Percentiles rank a stretch among this genome's conserved stretches.
Evolutionary conservation across 2,329 filamentous ascomycete species (phyloP).

Genomic region (Metarhizium robertsii): DNA sequence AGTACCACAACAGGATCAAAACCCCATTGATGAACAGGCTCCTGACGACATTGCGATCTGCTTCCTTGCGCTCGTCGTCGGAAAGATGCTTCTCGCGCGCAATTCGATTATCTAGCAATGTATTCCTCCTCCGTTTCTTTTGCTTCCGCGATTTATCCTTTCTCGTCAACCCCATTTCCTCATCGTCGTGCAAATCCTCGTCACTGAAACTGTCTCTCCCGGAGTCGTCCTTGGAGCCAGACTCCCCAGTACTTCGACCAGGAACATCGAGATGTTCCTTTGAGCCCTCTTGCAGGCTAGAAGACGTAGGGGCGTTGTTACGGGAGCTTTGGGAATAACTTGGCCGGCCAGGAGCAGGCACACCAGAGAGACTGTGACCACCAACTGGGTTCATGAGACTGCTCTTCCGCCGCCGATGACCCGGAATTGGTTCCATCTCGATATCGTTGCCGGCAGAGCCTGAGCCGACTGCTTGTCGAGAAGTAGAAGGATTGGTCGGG

Average conservation of each 20-base stretch:
- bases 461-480: slow-evolving; percentile 6
- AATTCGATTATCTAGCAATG: slow-evolving; percentile 60
- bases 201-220: slow-evolving; percentile 54
- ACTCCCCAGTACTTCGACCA: slow-evolving; percentile 14
- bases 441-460: slow-evolving; percentile 29
- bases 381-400: slow-evolving; percentile 37
- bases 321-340: slow-evolving; percentile 2
- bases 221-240: slow-evolving; percentile 17
- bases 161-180: slow-evolving; percentile 77
- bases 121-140: slow-evolving; percentile 57
- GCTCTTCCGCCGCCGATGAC: slow-evolving; percentile 47
- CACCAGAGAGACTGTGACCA: slow-evolving; percentile 12
- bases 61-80: slow-evolving; percentile 65
- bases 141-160: slow-evolving; percentile 61
- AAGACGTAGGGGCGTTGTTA: slow-evolving; percentile 8
- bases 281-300: slow-evolving; percentile 26
- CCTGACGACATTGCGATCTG: slow-evolving; percentile 63
- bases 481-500: slow-evolving; percentile 8
- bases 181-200: slow-evolving; percentile 71
- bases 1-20: slow-evolving; percentile 80
- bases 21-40: slow-evolving; percentile 63
- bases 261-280: slow-evolving; percentile 37
- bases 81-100: slow-evolving; percentile 50
- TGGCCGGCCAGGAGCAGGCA: slow-evolving; percentile 11
- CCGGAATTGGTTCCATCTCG: slow-evolving; percentile 47